Conservation (phyloP, 768 basidiomycete genomes). For the Russula earlei region DNA sequence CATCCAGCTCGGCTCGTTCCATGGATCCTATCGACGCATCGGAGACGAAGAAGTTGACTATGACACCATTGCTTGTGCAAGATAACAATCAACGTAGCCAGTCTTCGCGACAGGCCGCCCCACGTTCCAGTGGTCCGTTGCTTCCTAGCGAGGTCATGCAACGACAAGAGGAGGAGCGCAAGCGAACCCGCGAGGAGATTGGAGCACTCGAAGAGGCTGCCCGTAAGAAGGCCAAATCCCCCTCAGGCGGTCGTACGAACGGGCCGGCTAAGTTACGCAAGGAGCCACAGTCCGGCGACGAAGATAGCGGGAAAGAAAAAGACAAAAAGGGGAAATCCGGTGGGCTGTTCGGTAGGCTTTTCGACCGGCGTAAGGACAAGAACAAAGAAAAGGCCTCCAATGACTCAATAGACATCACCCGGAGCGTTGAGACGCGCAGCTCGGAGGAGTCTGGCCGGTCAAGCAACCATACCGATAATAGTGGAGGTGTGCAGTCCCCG, state of each 20-base stretch:
- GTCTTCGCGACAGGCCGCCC: constrained; percentile 13
- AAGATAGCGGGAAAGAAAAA: constrained; percentile 40
- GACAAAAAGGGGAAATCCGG: constrained; percentile 58
- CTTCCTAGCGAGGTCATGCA: constrained; percentile 34
- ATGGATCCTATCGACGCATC: constrained; percentile 60
- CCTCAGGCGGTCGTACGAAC: neutral
- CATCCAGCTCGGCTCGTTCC: constrained; percentile 24
- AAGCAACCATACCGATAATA: constrained; percentile 27
- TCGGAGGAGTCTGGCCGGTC: constrained; percentile 62
- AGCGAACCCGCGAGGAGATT: constrained; percentile 43
- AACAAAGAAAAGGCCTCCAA: constrained; percentile 48
- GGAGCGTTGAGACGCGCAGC: constrained; percentile 25
- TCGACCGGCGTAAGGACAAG: constrained; percentile 69
- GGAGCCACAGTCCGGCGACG: constrained; percentile 32
- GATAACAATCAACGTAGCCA: constrained; percentile 31
- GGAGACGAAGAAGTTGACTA: constrained; percentile 70
- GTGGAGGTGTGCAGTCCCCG: constrained; percentile 16
- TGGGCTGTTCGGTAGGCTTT: constrained; percentile 65
- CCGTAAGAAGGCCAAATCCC: constrained; percentile 38
- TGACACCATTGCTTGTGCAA: constrained; percentile 70
- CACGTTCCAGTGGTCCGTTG: constrained; percentile 23
- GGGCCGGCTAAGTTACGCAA: constrained; percentile 34
- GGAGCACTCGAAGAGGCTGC: constrained; percentile 36
- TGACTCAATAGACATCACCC: constrained; percentile 34
- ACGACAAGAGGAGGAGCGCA: constrained; percentile 44